Percentiles rank a stretch among this genome's conserved stretches.
Conservation (phyloP, 495 filamentous ascomycete species). For the Schizothecium vesticola region DNA sequence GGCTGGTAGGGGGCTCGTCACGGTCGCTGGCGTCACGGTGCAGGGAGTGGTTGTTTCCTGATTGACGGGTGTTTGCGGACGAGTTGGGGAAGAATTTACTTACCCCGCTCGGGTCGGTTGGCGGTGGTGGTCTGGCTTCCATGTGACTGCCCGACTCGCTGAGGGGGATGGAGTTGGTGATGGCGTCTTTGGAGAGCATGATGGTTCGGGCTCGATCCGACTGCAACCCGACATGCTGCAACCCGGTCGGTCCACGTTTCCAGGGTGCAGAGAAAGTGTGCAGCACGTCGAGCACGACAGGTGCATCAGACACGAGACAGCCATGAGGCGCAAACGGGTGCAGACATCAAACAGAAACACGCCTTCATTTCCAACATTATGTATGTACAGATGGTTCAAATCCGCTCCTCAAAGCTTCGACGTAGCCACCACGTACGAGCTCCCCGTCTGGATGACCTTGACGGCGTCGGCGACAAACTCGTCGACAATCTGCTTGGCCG, state of each 20-base stretch:
- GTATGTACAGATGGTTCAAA: not conserved
- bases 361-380: not conserved
- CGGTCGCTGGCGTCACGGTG: slow-evolving; percentile 4
- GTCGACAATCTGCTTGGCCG: slow-evolving; percentile 88
- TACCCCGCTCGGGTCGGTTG: not conserved
- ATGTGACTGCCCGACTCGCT: not conserved
- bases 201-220: not conserved
- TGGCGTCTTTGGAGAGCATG: not conserved
- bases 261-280: not conserved
- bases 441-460: slow-evolving; percentile 22
- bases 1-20: not conserved
- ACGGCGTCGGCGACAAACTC: slow-evolving; percentile 87
- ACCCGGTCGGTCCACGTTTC: not conserved
- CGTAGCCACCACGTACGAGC: slow-evolving; percentile 10
- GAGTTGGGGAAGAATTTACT: not conserved
- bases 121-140: not conserved
- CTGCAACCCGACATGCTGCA: not conserved
- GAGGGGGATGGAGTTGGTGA: not conserved
- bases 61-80: not conserved
- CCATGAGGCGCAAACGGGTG: not conserved
- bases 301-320: not conserved
- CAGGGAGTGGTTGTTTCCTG: slow-evolving; percentile 1
- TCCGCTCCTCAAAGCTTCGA: slow-evolving; percentile 13
- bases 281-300: no score
- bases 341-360: not conserved